A percentile compares a stretch with the other conserved stretches of the same genome.
Evolutionary conservation across 805 yeast species (phyloP).

Genomic region (Candida xyloterini): DNA sequence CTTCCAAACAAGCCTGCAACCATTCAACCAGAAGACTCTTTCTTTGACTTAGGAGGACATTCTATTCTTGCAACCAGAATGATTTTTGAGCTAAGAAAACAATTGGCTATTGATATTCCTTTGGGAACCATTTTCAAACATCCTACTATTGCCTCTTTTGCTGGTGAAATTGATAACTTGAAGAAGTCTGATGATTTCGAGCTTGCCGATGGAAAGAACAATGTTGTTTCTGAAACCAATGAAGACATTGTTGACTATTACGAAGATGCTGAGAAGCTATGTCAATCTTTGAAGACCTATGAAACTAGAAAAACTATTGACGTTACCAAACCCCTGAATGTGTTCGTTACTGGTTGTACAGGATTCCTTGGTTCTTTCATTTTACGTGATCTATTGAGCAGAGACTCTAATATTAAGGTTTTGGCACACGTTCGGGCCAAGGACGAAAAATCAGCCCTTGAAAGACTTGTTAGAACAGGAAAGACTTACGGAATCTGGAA

Average conservation of each 20-base stretch:
- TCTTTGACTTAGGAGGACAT: conserved; percentile 98
- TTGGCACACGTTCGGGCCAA: conserved; percentile 91
- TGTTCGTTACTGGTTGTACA: conserved; percentile 92
- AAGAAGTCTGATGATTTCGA: conserved; percentile 48
- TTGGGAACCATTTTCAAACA: conserved; percentile 84
- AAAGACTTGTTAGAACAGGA: conserved; percentile 73
- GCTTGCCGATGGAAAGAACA: conserved; percentile 36
- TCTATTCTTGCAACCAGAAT: conserved; percentile 94
- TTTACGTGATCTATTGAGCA: conserved; percentile 67
- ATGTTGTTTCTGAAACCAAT: conserved; percentile 25
- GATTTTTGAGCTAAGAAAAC: conserved; percentile 88
- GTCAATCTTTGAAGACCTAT: conserved; percentile 44
- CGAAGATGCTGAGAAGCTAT: conserved; percentile 65
- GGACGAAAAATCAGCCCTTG: conserved; percentile 62
- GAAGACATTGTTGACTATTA: conserved; percentile 49
- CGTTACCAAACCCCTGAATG: conserved; percentile 32
- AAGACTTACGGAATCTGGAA: conserved; percentile 81
- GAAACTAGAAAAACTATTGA: conserved; percentile 37
- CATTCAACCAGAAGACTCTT: conserved; percentile 75
- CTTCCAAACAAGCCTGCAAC: conserved; percentile 83
- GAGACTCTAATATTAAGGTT: conserved; percentile 54
- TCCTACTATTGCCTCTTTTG: conserved; percentile 81
- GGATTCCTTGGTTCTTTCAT: conserved; percentile 95
- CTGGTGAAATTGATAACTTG: conserved; percentile 63
- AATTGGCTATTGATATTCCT: conserved; percentile 76